phyloP scores from a whole-genome alignment of 1,284 basidiomycete species.

The Cryptococcus depauperatus region DNA sequence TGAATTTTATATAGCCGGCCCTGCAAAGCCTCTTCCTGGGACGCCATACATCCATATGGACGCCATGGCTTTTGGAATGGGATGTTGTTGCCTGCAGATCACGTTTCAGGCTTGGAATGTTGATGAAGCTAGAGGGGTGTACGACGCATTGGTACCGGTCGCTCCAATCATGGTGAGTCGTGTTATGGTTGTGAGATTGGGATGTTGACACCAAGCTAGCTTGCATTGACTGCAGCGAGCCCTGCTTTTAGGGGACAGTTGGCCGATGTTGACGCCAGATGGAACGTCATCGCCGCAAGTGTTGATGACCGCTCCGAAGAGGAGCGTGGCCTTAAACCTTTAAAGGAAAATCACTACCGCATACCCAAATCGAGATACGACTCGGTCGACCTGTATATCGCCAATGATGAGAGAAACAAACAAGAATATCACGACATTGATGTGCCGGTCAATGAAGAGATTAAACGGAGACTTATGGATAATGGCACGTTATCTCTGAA shows the following conservation, averaged over 20 bases:
- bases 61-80: conserved; percentile 99
- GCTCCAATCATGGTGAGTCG: conserved; percentile 79
- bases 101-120: conserved; percentile 97
- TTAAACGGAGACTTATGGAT: conserved; percentile 61
- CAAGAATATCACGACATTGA: conserved; percentile 88
- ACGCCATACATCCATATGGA: conserved; percentile 87
- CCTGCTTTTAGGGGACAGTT: conserved; percentile 91
- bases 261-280: conserved; percentile 93
- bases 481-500: conserved; percentile 55
- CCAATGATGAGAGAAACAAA: conserved; percentile 74
- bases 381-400: conserved; percentile 90
- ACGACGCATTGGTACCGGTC: conserved; percentile 88
- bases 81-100: conserved; percentile 93
- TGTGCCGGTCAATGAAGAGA: conserved; percentile 67
- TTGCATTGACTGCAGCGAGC: conserved; percentile 88
- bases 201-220: conserved; percentile 46
- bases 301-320: conserved; percentile 95
- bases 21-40: conserved; percentile 44
- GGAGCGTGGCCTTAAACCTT: conserved; percentile 83
- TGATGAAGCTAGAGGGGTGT: conserved; percentile 79
- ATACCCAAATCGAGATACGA: conserved; percentile 97
- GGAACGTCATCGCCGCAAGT: conserved; percentile 95
- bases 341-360: conserved; percentile 61
- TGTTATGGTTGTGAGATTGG: background rate
- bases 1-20: conserved; percentile 13